A percentile compares a stretch with the other conserved stretches of the same genome.
These are phyloP conservation scores for Boletus patriciae DNA, from an alignment of 768 basidiomycete genomes.

Conservation along the genomic window DNA sequence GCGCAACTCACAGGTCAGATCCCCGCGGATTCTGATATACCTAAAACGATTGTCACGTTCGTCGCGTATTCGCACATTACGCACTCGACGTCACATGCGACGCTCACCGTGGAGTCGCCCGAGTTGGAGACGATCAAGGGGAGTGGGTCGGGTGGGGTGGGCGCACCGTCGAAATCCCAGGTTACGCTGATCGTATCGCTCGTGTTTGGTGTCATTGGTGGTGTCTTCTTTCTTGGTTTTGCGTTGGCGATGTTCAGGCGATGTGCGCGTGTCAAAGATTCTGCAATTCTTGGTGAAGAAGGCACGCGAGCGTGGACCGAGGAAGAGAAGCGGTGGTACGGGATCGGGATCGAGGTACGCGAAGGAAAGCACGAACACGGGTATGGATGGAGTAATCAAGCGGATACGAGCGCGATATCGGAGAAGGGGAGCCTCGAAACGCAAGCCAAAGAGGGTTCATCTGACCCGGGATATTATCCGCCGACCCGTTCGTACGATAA, in stretches of 20 bases:
- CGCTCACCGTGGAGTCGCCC: constrained; percentile 49
- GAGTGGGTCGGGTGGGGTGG: constrained; percentile 35
- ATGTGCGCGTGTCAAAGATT: constrained; percentile 58
- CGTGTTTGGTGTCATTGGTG: constrained; percentile 62
- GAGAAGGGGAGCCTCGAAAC: constrained; percentile 37
- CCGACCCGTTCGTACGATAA: constrained; percentile 21
- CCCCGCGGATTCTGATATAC: constrained; percentile 44
- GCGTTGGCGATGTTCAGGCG: constrained; percentile 56
- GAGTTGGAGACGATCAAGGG: constrained; percentile 40
- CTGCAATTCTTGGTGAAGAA: constrained; percentile 60
- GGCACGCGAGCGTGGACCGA: constrained; percentile 58
- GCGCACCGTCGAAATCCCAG: constrained; percentile 44
- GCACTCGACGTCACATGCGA: constrained; percentile 71
- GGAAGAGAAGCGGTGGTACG: constrained; percentile 70
- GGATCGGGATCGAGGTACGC: constrained; percentile 40
- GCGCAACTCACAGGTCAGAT: constrained; percentile 56
- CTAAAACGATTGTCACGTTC: constrained; percentile 54
- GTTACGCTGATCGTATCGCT: constrained; percentile 60
- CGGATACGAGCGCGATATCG: constrained; percentile 26
- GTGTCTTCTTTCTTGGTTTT: constrained; percentile 52
- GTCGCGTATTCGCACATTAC: constrained; percentile 66
- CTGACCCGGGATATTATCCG: constrained; percentile 18
- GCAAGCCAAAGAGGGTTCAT: constrained; percentile 17
- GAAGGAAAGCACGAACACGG: constrained; percentile 20
- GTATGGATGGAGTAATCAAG: constrained; percentile 34